Percentiles rank a stretch among this genome's conserved stretches.
Evolutionary conservation across 164 flowering plant species (phyloP).

Genomic region (Macadamia integrifolia): DNA sequence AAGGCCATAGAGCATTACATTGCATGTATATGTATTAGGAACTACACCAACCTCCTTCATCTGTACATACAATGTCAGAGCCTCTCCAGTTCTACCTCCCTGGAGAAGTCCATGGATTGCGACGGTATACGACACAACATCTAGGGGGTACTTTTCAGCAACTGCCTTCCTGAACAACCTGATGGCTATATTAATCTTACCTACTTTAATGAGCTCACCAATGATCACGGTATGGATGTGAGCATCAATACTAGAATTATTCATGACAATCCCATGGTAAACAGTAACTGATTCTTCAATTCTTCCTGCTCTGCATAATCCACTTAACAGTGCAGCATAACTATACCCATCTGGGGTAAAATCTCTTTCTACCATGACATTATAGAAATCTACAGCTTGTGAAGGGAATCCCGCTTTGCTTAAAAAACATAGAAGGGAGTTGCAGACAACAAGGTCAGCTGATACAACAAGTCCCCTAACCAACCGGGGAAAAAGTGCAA

Average conservation of each 20-base stretch:
- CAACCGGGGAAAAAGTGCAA: constrained; percentile 28
- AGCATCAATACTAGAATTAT: constrained; percentile 35
- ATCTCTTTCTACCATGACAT: constrained; percentile 40
- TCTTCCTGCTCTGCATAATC: constrained; percentile 42
- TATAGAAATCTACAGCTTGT: constrained; percentile 37
- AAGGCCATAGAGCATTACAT: constrained; percentile 35
- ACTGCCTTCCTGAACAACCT: constrained; percentile 37
- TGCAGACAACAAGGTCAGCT: constrained; percentile 43
- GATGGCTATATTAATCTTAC: constrained; percentile 32
- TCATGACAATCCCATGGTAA: constrained; percentile 38
- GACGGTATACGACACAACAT: constrained; percentile 48
- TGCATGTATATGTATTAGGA: constrained; percentile 40
- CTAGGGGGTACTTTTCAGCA: constrained; percentile 30
- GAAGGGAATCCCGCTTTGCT: constrained; percentile 43
- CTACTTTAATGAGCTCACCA: constrained; percentile 40
- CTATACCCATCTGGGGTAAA: constrained; percentile 44
- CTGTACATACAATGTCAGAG: constrained; percentile 31
- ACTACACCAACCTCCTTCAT: constrained; percentile 50
- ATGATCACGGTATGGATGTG: constrained; percentile 48
- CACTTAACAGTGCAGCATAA: constrained; percentile 43
- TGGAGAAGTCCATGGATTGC: constrained; percentile 46
- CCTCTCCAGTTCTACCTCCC: constrained; percentile 41
- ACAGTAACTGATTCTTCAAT: constrained; percentile 41
- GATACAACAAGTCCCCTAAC: constrained; percentile 21
- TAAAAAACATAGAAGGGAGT: constrained; percentile 41